Conservation (phyloP, 2,329 filamentous ascomycete species). For the Penicillium occitanis region DNA sequence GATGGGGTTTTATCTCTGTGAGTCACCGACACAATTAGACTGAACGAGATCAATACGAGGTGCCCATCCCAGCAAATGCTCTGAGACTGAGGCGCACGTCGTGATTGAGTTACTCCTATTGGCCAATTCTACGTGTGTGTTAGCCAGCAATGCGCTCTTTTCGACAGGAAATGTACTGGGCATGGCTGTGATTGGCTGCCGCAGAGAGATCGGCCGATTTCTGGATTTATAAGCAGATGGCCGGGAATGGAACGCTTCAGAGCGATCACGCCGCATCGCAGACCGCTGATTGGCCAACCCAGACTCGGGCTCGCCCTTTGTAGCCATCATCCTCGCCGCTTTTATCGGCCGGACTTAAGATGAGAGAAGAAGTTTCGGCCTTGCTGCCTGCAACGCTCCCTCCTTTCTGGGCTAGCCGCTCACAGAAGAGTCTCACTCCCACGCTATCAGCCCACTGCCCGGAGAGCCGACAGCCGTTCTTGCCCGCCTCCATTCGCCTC, state of each 20-base stretch:
- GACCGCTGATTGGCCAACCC: neutral
- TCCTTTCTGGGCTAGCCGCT: neutral
- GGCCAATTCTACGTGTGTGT: neutral
- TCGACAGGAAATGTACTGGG: neutral
- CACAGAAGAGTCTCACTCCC: neutral
- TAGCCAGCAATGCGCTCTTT: neutral
- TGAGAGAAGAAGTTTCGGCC: neutral
- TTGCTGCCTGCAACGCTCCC: neutral
- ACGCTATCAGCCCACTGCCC: neutral
- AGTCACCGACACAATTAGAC: neutral
- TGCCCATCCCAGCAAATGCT: neutral
- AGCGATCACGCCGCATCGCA: neutral
- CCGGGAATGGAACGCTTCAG: neutral
- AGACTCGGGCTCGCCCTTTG: neutral
- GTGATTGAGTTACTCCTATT: neutral
- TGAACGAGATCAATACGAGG: neutral
- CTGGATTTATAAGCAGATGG: conserved; percentile 12
- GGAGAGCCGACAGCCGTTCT: neutral
- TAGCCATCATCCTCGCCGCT: neutral
- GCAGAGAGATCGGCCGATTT: neutral
- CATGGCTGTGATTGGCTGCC: neutral
- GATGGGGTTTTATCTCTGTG: neutral
- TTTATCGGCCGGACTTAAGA: neutral
- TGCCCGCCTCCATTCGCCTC: conserved; percentile 5
- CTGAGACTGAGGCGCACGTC: neutral